Evolutionary conservation across 331 rosid species (phyloP), one percentile per base, ranked within the genome.

Genomic region (Rhamnella rubrinervis): DNA sequence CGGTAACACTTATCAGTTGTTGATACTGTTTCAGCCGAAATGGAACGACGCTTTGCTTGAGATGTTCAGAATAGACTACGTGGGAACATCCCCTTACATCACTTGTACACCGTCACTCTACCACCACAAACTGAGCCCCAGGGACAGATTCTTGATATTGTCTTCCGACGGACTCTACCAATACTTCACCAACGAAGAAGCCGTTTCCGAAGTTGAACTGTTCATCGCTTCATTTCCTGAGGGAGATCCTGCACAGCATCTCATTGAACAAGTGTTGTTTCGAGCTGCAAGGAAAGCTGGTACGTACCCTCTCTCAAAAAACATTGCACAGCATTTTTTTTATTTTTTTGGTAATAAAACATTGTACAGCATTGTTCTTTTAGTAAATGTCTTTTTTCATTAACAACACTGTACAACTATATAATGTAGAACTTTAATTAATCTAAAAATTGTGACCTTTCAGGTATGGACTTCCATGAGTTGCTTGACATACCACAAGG

Each of bases 131-230:
- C 87, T 93, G 58, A 73, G 61, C 66, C 78, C 85, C 62, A 77
- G 61, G 55, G 96, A 93, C 80, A 82, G 66, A 25, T 85, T 93
- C 82, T 77, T 93, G 69, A 75, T 93, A 64, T 56, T 88, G 51
- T 93, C 96, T 28, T 90, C 96, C 14, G 98, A 93, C 80, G 98
- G 96, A 59, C 90, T 93, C 57, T 86, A 80, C 70, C 95, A 90
- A 31, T 93, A 88, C 73, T 86, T 93, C 81, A 88, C 89, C 77
- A 93, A 84, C 56, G 90, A 88, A 76, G 92, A 93, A 74, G 96
- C 88, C 3, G 83, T 85, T 64, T 58, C 77, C 67, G 85, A 79
- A 64, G 96, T 93, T 37, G 88, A 86, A 39, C 77, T 84, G 71
- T 88, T 85, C 87, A 85, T 86, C 46, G 63, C 83, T 19, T 74